Percentiles rank a stretch among this genome's conserved stretches.
These are phyloP conservation scores for Calocybe cyanea DNA, from an alignment of 768 basidiomycete genomes.

Conservation along the genomic window DNA sequence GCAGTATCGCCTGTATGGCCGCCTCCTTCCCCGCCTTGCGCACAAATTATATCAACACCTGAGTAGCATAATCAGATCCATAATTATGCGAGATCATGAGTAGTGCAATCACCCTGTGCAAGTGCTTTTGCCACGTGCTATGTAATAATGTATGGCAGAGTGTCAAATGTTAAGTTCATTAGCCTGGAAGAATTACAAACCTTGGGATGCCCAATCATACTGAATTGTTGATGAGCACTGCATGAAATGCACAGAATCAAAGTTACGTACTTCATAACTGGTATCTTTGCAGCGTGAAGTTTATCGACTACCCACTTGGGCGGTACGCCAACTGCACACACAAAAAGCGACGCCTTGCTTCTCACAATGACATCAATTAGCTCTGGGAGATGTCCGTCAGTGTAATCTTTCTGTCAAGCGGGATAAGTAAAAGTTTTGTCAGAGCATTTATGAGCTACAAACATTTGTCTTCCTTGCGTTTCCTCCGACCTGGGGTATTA, in stretches of 20 bases:
- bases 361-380: conserved; percentile 78
- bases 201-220: conserved; percentile 86
- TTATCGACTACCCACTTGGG: conserved; percentile 80
- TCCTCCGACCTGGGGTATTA: conserved; percentile 80
- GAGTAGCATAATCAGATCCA: background rate
- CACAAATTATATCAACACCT: conserved; percentile 91
- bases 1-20: conserved; percentile 85
- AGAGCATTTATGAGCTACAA: conserved; percentile 11
- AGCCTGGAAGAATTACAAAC: conserved; percentile 27
- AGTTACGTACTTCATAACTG: conserved; percentile 76
- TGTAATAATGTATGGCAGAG: background rate
- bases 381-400: conserved; percentile 70
- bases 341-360: conserved; percentile 71
- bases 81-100: background rate
- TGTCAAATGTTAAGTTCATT: too few species aligned
- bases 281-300: conserved; percentile 73
- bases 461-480: conserved; percentile 81
- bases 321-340: conserved; percentile 82
- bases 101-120: conserved; percentile 48
- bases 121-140: conserved; percentile 76
- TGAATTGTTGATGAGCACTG: conserved; percentile 22
- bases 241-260: background rate
- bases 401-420: conserved; percentile 50
- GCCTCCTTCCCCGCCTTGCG: conserved; percentile 84
- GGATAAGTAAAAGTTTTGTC: background rate